phyloP scores from a whole-genome alignment of 2,329 filamentous ascomycete species.

The Cordyceps cateniannulata region DNA sequence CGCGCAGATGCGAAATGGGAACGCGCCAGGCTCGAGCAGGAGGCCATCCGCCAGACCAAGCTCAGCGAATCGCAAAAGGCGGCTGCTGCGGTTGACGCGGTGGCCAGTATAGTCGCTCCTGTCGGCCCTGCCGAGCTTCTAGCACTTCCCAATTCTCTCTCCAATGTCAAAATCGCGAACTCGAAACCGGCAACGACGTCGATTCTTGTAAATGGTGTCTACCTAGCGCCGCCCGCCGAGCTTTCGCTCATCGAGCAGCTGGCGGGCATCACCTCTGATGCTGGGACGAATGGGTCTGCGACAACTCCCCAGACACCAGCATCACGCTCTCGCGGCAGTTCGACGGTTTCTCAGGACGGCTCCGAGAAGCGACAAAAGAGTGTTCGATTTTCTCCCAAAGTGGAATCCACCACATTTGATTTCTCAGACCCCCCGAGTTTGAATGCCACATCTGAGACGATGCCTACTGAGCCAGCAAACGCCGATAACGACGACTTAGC shows the following conservation, averaged over 20 bases:
- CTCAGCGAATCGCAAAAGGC: constrained; percentile 36
- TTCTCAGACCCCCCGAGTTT: constrained; percentile 46
- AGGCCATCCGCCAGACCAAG: constrained; percentile 68
- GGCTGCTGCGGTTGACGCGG: constrained; percentile 12
- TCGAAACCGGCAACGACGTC: constrained; percentile 1
- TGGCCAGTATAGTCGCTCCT: constrained; percentile 21
- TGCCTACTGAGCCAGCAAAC: constrained; percentile 17
- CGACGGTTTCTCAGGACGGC: not conserved
- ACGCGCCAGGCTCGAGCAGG: constrained; percentile 77
- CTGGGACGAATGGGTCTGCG: not conserved
- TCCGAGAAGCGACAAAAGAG: constrained; percentile 48
- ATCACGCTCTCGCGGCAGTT: constrained; percentile 7
- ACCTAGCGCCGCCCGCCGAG: not conserved
- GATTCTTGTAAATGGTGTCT: constrained; percentile 8
- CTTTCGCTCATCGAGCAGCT: constrained; percentile 12
- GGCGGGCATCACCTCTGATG: not conserved
- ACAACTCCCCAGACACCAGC: not conserved
- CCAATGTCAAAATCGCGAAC: constrained; percentile 32
- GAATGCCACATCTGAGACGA: constrained; percentile 21
- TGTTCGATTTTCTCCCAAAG: constrained; percentile 63
- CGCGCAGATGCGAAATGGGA: constrained; percentile 84
- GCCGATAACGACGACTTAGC: constrained; percentile 14
- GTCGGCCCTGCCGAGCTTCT: constrained; percentile 41
- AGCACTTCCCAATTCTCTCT: constrained; percentile 48
- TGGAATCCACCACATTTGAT: constrained; percentile 58